Conservation (phyloP, 1,284 basidiomycete genomes). For the Fistulinella staudtii region DNA sequence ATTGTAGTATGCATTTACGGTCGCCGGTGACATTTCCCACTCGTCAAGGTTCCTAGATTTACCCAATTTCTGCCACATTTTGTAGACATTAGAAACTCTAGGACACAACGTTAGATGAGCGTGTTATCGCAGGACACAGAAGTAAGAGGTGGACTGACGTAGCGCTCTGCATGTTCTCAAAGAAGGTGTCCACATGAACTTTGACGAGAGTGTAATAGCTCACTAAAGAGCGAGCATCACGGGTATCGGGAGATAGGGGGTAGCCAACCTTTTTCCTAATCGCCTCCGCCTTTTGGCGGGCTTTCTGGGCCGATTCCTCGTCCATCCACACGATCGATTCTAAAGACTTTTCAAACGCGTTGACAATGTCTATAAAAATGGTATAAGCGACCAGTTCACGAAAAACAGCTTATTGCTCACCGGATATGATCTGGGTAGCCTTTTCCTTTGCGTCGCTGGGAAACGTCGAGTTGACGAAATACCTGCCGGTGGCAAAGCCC, state of each 20-base stretch:
- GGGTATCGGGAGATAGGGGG: constrained; percentile 82
- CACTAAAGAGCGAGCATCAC: constrained; percentile 64
- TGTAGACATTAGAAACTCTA: constrained; percentile 56
- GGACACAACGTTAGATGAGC: constrained; percentile 6
- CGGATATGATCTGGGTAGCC: constrained; percentile 80
- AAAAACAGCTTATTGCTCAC: constrained; percentile 36
- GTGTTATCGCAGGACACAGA: background rate
- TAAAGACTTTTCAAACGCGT: constrained; percentile 81
- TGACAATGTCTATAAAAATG: constrained; percentile 61
- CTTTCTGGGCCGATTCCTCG: constrained; percentile 72
- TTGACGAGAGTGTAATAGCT: constrained; percentile 73
- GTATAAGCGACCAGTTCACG: background rate
- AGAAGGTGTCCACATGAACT: constrained; percentile 70
- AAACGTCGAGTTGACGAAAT: constrained; percentile 88
- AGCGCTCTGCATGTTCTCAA: constrained; percentile 77
- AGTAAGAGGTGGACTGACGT: constrained; percentile 46
- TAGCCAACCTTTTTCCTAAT: constrained; percentile 87
- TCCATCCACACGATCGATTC: constrained; percentile 90
- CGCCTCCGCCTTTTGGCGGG: constrained; percentile 83
- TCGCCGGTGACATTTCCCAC: constrained; percentile 90
- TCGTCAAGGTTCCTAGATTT: constrained; percentile 64
- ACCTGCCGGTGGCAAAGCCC: constrained; percentile 74
- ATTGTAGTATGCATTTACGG: constrained; percentile 79
- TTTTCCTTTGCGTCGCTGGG: constrained; percentile 75
- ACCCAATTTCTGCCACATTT: constrained; percentile 76